Conservation (phyloP, 495 filamentous ascomycete species). For the Penicillium chermesinum region DNA sequence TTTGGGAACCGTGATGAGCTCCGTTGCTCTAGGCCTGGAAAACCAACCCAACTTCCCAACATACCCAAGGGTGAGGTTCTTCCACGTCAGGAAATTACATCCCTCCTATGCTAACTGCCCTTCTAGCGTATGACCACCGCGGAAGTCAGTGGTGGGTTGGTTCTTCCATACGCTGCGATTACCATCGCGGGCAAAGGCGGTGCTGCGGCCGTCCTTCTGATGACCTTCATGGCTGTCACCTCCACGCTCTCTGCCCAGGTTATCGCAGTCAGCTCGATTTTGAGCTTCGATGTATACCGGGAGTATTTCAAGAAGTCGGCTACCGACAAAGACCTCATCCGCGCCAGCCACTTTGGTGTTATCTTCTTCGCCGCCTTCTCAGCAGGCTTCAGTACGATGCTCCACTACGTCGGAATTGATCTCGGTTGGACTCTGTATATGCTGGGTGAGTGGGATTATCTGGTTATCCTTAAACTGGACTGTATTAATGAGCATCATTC, state of each 20-base stretch:
- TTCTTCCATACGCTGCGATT: slow-evolving; percentile 39
- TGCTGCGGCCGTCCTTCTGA: slow-evolving; percentile 35
- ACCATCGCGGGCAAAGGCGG: slow-evolving; percentile 42
- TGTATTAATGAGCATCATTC: no score
- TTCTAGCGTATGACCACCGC: slow-evolving; percentile 31
- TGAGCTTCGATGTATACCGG: slow-evolving; percentile 40
- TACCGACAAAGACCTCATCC: slow-evolving; percentile 33
- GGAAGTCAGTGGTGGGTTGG: slow-evolving; percentile 36
- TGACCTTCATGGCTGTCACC: slow-evolving; percentile 45
- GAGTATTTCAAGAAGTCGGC: slow-evolving; percentile 42
- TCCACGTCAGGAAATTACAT: background rate
- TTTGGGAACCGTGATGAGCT: slow-evolving; percentile 40
- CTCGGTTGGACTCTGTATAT: slow-evolving; percentile 36
- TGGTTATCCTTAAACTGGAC: background rate
- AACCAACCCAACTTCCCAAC: slow-evolving; percentile 39
- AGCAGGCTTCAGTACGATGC: slow-evolving; percentile 32
- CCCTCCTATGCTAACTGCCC: background rate
- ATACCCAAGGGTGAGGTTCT: slow-evolving; percentile 32
- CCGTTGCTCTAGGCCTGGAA: slow-evolving; percentile 36
- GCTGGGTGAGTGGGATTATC: slow-evolving; percentile 29
- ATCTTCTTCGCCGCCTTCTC: slow-evolving; percentile 42
- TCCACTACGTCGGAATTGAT: slow-evolving; percentile 35
- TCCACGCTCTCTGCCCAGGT: slow-evolving; percentile 40
- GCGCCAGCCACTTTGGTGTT: slow-evolving; percentile 38
- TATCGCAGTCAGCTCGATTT: slow-evolving; percentile 39